Evolutionary conservation across 169 alveolate species (phyloP).

Genomic region (Plasmodium vivax): DNA sequence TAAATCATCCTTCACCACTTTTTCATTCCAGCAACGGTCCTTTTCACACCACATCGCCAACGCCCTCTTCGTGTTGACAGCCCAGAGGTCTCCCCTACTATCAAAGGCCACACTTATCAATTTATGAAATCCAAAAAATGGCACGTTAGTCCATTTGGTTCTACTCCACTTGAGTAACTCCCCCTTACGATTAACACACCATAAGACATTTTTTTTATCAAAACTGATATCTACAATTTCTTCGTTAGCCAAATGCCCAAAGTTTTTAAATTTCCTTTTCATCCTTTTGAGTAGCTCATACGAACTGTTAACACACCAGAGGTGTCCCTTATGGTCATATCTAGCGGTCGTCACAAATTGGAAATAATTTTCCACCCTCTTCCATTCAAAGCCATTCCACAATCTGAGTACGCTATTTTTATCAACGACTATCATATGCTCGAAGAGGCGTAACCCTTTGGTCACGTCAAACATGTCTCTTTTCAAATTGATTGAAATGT

Average conservation of each 20-base stretch:
- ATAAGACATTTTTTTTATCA: conserved; percentile 70
- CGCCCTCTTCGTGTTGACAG: conserved; percentile 42
- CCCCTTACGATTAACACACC: conserved; percentile 73
- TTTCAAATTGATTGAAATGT: conserved; percentile 13
- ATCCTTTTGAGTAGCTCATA: conserved; percentile 38
- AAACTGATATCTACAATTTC: conserved; percentile 68
- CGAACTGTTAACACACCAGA: conserved; percentile 50
- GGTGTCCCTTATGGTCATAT: conserved; percentile 69
- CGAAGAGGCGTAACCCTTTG: conserved; percentile 44
- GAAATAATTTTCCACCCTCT: conserved; percentile 10
- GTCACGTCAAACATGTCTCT: conserved; percentile 33
- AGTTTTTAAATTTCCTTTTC: conserved; percentile 25
- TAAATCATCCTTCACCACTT: conserved; percentile 23
- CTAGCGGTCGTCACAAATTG: conserved; percentile 53
- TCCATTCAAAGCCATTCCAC: conserved; percentile 77
- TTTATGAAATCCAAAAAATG: conserved; percentile 54
- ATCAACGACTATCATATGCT: conserved; percentile 47
- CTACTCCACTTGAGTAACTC: conserved; percentile 65
- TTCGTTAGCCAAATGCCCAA: conserved; percentile 40
- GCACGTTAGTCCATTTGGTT: conserved; percentile 50
- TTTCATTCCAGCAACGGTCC: conserved; percentile 62
- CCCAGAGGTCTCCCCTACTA: conserved; percentile 70
- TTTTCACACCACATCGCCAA: conserved; percentile 63
- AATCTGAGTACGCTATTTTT: conserved; percentile 18
- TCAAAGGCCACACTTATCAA: conserved; percentile 64